phyloP scores from a whole-genome alignment of 2,329 filamentous ascomycete species.

The Fusarium humuli region DNA sequence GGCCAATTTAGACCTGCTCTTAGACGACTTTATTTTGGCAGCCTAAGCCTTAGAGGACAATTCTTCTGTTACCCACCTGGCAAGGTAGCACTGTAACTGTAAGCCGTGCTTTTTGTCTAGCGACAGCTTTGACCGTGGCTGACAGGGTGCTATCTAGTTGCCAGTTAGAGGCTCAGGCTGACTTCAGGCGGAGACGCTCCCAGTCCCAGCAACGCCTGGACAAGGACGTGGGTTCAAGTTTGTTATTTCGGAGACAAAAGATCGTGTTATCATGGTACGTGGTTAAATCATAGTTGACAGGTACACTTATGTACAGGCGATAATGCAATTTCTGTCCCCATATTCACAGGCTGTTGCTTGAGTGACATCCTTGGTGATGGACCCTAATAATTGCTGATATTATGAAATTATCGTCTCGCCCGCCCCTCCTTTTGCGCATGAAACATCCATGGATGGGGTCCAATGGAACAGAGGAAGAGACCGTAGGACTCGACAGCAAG shows the following conservation, averaged over 20 bases:
- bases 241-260: slow-evolving; percentile 10
- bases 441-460: slow-evolving; percentile 11
- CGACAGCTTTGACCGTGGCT: slow-evolving; percentile 31
- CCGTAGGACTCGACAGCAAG: slow-evolving; percentile 1
- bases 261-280: not conserved
- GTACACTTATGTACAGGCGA: not conserved
- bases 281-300: not conserved
- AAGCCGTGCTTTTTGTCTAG: slow-evolving; percentile 18
- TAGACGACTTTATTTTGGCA: too few relatives aligned
- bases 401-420: slow-evolving; percentile 18
- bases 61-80: too few relatives aligned
- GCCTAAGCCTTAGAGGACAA: too few relatives aligned
- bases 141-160: slow-evolving; percentile 2
- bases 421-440: slow-evolving; percentile 12
- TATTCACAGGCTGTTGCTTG: slow-evolving; percentile 15
- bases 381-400: slow-evolving; percentile 22
- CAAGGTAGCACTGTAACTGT: slow-evolving; percentile 13
- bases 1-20: too few relatives aligned
- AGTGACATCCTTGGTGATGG: slow-evolving; percentile 31
- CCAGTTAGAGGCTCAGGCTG: slow-evolving; percentile 36
- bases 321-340: slow-evolving; percentile 12
- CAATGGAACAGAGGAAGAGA: not conserved
- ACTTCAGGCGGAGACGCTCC: slow-evolving; percentile 38
- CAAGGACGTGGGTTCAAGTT: slow-evolving; percentile 16
- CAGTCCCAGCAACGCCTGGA: slow-evolving; percentile 19